Evolutionary conservation across 179 eudicot genomes (phyloP).

Genomic region (Beta corolliflora): DNA sequence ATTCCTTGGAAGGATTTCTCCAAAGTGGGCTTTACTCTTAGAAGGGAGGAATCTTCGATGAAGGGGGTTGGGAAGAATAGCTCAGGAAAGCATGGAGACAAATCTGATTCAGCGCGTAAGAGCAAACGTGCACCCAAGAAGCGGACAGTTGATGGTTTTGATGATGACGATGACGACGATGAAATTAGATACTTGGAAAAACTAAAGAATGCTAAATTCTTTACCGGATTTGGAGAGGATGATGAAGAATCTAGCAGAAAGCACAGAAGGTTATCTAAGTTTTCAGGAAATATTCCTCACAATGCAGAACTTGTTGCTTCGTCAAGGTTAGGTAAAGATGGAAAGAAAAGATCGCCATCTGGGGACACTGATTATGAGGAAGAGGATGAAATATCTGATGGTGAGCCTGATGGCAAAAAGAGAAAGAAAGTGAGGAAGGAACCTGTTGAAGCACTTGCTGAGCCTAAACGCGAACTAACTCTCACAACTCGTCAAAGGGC

Average conservation of each 20-base stretch:
- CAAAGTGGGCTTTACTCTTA: slow-evolving; percentile 52
- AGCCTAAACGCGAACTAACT: slow-evolving; percentile 66
- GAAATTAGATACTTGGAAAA: slow-evolving; percentile 92
- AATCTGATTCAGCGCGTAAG: slow-evolving; percentile 61
- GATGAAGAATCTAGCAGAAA: slow-evolving; percentile 64
- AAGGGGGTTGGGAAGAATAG: slow-evolving; percentile 40
- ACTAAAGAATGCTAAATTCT: slow-evolving; percentile 55
- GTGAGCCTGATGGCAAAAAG: slow-evolving; percentile 52
- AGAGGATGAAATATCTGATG: slow-evolving; percentile 64
- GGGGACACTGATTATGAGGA: slow-evolving; percentile 69
- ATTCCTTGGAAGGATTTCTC: slow-evolving; percentile 85
- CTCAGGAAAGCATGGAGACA: slow-evolving; percentile 53
- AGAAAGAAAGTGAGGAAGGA: slow-evolving; percentile 66
- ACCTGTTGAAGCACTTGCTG: slow-evolving; percentile 49
- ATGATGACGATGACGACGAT: slow-evolving; percentile 84
- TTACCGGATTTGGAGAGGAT: slow-evolving; percentile 46
- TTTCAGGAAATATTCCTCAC: slow-evolving; percentile 39
- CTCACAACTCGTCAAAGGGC: slow-evolving; percentile 93
- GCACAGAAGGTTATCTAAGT: slow-evolving; percentile 48
- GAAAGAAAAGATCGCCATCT: slow-evolving; percentile 55
- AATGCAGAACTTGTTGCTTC: slow-evolving; percentile 34
- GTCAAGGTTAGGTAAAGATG: slow-evolving; percentile 41
- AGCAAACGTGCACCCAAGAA: slow-evolving; percentile 75
- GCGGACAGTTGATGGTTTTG: slow-evolving; percentile 62
- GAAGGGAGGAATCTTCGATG: slow-evolving; percentile 50